A percentile compares a stretch with the other conserved stretches of the same genome.
These are phyloP conservation scores for Pseudoneurospora amorphoporcata DNA, from an alignment of 495 filamentous ascomycete species.

Conservation along the genomic window DNA sequence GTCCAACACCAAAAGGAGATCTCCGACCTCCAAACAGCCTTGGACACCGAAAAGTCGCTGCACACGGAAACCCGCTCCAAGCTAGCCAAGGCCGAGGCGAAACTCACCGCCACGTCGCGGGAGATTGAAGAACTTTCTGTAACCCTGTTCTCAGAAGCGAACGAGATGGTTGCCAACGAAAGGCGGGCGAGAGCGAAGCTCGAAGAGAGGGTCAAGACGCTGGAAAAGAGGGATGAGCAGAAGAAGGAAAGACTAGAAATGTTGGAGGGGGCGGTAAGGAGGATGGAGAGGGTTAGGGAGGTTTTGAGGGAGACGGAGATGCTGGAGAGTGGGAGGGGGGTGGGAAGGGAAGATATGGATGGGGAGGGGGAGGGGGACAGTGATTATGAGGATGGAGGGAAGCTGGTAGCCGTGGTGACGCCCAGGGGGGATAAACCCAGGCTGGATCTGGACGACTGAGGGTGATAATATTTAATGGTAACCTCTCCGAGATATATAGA, in stretches of 20 bases:
- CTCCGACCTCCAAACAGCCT: not conserved
- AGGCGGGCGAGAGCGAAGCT: constrained; percentile 67
- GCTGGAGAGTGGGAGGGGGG: not conserved
- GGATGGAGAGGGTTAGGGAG: constrained; percentile 62
- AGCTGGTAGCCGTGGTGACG: not conserved
- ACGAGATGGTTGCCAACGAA: constrained; percentile 94
- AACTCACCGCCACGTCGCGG: constrained; percentile 55
- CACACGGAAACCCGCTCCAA: not conserved
- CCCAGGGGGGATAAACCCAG: not conserved
- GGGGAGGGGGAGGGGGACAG: not conserved
- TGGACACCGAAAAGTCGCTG: not conserved
- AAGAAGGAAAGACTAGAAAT: constrained; percentile 60
- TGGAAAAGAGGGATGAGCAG: constrained; percentile 61
- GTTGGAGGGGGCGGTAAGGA: constrained; percentile 67
- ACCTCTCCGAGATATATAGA: not conserved
- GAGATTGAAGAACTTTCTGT: constrained; percentile 88
- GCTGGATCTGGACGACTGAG: not conserved
- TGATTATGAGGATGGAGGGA: not conserved
- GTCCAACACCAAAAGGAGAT: not conserved
- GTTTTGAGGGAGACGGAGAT: constrained; percentile 33
- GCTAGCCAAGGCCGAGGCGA: constrained; percentile 53
- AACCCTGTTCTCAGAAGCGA: constrained; percentile 83
- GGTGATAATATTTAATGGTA: not conserved
- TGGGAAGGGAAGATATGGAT: not conserved
- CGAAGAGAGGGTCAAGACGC: constrained; percentile 59